These are phyloP conservation scores for Alnus glutinosa DNA, from an alignment of 306 rosid genomes.

Conservation along the genomic window DNA sequence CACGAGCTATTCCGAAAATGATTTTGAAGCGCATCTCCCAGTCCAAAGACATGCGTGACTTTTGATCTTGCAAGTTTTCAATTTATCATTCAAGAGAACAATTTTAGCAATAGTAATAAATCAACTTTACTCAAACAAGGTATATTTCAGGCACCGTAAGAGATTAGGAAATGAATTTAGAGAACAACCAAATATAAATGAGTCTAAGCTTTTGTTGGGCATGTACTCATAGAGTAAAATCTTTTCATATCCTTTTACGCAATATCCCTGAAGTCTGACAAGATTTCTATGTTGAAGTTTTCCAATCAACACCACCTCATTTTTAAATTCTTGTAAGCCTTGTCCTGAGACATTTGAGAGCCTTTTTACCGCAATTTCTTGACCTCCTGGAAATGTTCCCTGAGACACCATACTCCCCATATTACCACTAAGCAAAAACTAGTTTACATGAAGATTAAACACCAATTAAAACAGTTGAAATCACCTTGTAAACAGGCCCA, in stretches of 20 bases:
- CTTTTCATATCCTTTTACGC: constrained; percentile 42
- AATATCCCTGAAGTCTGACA: constrained; percentile 47
- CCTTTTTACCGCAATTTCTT: constrained; percentile 49
- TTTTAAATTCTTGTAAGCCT: constrained; percentile 52
- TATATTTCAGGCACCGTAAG: not conserved
- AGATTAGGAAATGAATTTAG: not conserved
- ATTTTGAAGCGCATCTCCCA: constrained; percentile 46
- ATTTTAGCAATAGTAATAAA: not conserved
- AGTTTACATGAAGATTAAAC: not conserved
- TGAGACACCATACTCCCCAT: not conserved
- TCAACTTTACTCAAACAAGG: not conserved
- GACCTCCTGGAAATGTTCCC: constrained; percentile 39
- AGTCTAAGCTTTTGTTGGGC: constrained; percentile 56
- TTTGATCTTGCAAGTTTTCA: constrained; percentile 24
- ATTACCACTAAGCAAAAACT: not conserved
- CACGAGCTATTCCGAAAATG: constrained; percentile 35
- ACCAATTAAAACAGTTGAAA: not conserved
- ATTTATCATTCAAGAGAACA: not conserved
- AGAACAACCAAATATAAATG: constrained; percentile 45
- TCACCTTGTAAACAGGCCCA: constrained; percentile 61
- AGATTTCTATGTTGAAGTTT: constrained; percentile 56
- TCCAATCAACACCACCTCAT: constrained; percentile 44
- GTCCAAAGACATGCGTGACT: constrained; percentile 14
- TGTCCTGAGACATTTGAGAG: constrained; percentile 44
- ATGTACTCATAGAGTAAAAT: constrained; percentile 48